Base-by-base conservation (phyloP, 2,329 filamentous ascomycete genomes). In the Cercospora janseana region DNA sequence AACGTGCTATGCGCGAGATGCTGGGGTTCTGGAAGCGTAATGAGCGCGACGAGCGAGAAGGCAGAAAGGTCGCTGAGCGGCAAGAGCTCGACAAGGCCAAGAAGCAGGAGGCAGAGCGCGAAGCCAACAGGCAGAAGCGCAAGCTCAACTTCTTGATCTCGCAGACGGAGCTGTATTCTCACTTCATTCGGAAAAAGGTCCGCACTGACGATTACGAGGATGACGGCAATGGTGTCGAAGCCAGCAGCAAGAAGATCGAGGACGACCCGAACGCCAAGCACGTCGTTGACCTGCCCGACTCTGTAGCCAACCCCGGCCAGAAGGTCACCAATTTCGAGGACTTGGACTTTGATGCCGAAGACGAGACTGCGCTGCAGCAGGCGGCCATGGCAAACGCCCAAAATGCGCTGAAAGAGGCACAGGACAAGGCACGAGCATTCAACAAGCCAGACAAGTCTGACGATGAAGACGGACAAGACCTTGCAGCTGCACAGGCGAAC, bases 61-160 rank as follows among this genome's bases (percentile, higher is more conserved):
- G 94, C 58, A 85, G 93, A 60, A 94, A 95, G 74, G 85, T 91
- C 45, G 93, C 93, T 4, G 93, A 98, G 75, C 88, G 86, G 69
- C 90, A 95, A 69, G 93, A 97, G 73, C 81, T 98, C 40, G 93
- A 98, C 69, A 94, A 93, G 64, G 93, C 93, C 13, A 91, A 93
- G 72, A 94, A 92, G 72, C 91, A 92, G 53, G 93, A 98, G 75
- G 93, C 93, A 4, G 93, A 97, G 63, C 90, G 94, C 59, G 93
- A 98, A 79, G 90, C 93, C 12, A 95, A 95, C 62, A 83, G 93
- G 58, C 93, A 98, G 74, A 95, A 95, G 81, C 85, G 93, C 64
- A 98, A 98, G 76, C 87, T 98, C 69, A 97, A 98, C 73, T 98
- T 98, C 79, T 80, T 98, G 57, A 98, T 98, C 70, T 96, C 92